Conservation (phyloP, 1,139 yeast species). For the Lodderomyces parapsilosis region DNA sequence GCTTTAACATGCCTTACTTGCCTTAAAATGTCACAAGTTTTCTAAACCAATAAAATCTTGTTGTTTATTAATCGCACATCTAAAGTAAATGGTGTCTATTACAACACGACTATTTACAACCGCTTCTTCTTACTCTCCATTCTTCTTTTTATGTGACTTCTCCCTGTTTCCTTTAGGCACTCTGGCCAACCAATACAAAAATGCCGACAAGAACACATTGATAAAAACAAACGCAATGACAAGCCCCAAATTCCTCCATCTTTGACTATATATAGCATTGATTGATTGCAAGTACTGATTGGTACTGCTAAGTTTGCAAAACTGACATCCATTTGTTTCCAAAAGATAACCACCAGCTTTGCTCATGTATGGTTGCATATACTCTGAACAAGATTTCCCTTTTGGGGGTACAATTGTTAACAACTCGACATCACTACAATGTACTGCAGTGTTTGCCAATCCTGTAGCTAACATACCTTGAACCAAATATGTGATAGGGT, state of each 20-base stretch:
- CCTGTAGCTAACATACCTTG: constrained; percentile 39
- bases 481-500: constrained; percentile 65
- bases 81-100: neutral
- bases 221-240: constrained; percentile 47
- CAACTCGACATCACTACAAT: constrained; percentile 27
- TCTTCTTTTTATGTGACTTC: constrained; percentile 15
- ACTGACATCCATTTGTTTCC: constrained; percentile 44
- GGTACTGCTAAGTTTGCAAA: constrained; percentile 52
- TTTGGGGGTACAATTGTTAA: constrained; percentile 35
- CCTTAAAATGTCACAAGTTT: neutral
- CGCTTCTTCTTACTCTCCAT: neutral
- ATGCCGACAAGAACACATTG: constrained; percentile 51
- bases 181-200: constrained; percentile 71
- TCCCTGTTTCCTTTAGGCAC: constrained; percentile 55
- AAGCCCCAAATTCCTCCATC: constrained; percentile 74
- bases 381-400: constrained; percentile 56
- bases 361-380: constrained; percentile 44
- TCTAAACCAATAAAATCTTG: neutral
- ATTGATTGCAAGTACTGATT: constrained; percentile 49
- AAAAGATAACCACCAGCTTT: constrained; percentile 49
- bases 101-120: too few relatives aligned
- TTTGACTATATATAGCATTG: constrained; percentile 42
- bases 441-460: constrained; percentile 23
- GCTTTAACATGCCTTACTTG: too few relatives aligned
- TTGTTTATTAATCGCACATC: neutral